Evolutionary conservation across 2,329 filamentous ascomycete genomes (phyloP), one percentile per base, ranked within the genome.

Genomic region (Simplicillium sp.): DNA sequence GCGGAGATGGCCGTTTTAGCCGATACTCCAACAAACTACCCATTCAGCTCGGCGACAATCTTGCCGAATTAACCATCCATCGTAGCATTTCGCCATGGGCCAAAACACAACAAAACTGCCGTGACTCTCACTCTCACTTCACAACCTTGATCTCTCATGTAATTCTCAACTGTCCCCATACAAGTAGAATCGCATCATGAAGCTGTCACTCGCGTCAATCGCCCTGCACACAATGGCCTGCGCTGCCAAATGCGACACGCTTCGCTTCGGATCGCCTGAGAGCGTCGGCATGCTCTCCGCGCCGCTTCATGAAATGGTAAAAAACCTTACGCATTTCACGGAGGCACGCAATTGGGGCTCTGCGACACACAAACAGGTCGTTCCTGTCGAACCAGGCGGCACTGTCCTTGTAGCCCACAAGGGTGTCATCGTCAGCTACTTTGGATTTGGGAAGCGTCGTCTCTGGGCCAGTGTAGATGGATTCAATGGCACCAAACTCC

Each of bases 261-360:
- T 49, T 11, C 41, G 36, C 7, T 33, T 32, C 28, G 47, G 44
- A 35, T 38, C 40, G 13, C 46, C 41, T 8, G 39, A 45, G 8
- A 44, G 43, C n/a, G 50, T 56, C 54, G 63, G 59, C 34, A 57
- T 67, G 51, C 43, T 50, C 3, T 16, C 49, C 3, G 12, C 40
- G 36, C 50, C 51, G 11, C 41, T 52, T 18, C 11, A 36, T 20
- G 42, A 48, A 37, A 54, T 54, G 51, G 49, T 50, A 4, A 32
- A 18, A 29, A 52, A 52, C 37, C 39, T 54, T 17, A 49, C 51
- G 5, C 33, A 14, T 18, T 54, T 47, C 40, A 52, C 49, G 9
- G 41, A 48, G 9, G 29, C 43, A 8, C 29, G 42, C 9, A 44
- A 48, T 32, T 43, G 41, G 41, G 41, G 41, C 6, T 37, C 37